These are phyloP conservation scores for Panicum hallii DNA, from an alignment of 202 grass and related monocot genomes.

Conservation along the genomic window DNA sequence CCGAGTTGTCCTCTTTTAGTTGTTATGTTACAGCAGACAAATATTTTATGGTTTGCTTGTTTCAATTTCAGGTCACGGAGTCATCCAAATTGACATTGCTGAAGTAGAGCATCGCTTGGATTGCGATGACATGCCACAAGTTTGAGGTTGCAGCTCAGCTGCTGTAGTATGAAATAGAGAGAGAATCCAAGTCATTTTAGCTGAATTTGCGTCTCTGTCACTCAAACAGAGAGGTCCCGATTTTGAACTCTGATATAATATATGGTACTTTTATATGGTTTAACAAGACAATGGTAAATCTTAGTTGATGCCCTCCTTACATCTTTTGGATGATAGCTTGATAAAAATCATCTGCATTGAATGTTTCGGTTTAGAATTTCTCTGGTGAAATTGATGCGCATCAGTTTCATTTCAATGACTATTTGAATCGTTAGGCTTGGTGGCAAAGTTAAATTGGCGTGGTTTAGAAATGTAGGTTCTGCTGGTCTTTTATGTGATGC, in stretches of 20 bases:
- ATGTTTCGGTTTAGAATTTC: not conserved
- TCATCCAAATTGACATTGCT: slow-evolving; percentile 24
- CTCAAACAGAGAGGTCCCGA: not conserved
- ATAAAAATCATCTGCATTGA: not conserved
- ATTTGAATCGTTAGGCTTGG: not conserved
- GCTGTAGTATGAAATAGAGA: slow-evolving; percentile 42
- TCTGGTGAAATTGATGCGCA: not conserved
- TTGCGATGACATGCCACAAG: not conserved
- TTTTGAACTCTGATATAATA: slow-evolving; percentile 27
- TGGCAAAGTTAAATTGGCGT: not conserved
- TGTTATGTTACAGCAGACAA: not conserved
- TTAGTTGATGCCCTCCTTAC: not conserved
- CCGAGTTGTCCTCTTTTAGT: not conserved
- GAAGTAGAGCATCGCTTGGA: slow-evolving; percentile 32
- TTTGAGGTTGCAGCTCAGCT: slow-evolving; percentile 38
- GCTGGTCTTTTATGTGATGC: not conserved
- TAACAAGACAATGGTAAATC: slow-evolving; percentile 5
- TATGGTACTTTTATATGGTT: not conserved
- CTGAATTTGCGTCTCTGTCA: slow-evolving; percentile 6
- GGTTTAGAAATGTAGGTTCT: not conserved
- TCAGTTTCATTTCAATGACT: not conserved
- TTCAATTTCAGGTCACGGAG: slow-evolving; percentile 52
- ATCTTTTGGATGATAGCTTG: not conserved
- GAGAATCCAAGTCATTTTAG: slow-evolving; percentile 25
- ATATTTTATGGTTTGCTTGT: slow-evolving; percentile 15